phyloP scores from a whole-genome alignment of 805 yeast species.

The Kodamaea leandrae region DNA sequence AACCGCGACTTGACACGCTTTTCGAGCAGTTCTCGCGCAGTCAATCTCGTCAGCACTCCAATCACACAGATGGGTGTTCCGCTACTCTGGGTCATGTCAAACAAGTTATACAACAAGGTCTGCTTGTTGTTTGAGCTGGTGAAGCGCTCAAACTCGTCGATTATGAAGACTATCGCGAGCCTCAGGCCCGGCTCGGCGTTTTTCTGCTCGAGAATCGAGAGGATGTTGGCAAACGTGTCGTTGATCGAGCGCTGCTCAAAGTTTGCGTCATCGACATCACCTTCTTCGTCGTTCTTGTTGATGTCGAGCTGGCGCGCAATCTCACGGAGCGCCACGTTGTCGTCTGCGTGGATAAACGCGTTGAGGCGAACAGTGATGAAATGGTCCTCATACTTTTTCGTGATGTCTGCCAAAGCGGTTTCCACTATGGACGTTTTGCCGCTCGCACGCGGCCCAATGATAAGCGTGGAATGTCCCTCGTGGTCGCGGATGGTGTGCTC shows the following conservation, averaged over 20 bases:
- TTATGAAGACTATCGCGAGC: constrained; percentile 67
- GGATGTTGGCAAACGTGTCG: constrained; percentile 59
- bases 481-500: constrained; percentile 61
- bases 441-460: constrained; percentile 76
- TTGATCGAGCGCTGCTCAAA: constrained; percentile 54
- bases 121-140: constrained; percentile 66
- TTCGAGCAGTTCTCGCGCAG: constrained; percentile 77
- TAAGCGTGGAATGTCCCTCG: constrained; percentile 77
- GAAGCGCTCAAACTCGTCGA: constrained; percentile 84
- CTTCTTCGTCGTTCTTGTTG: constrained; percentile 10
- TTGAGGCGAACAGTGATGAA: constrained; percentile 64
- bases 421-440: constrained; percentile 72
- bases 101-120: constrained; percentile 79
- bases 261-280: constrained; percentile 15
- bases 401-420: constrained; percentile 49
- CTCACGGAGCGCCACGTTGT: constrained; percentile 74
- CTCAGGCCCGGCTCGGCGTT: constrained; percentile 17
- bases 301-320: constrained; percentile 80
- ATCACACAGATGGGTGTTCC: constrained; percentile 74
- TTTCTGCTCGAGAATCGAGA: constrained; percentile 49
- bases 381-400: constrained; percentile 40
- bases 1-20: constrained; percentile 90
- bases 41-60: constrained; percentile 74
- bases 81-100: constrained; percentile 77
- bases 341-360: constrained; percentile 73